Conservation (phyloP, 352 stramenopile genomes). For the Phytophthora cactorum region DNA sequence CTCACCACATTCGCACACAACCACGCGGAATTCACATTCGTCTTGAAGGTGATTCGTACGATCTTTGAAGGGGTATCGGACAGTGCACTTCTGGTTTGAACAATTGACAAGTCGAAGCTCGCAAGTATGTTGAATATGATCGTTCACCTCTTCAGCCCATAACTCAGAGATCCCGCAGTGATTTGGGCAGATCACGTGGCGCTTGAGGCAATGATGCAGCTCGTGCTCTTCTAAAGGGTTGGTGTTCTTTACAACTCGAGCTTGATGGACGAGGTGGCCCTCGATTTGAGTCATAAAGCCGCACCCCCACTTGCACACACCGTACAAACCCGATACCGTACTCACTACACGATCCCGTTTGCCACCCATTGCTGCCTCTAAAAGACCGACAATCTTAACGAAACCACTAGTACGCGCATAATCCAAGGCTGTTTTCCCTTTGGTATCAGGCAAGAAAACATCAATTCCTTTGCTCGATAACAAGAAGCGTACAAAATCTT, state of each 20-base stretch:
- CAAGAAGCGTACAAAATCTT: slow-evolving; percentile 60
- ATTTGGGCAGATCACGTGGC: slow-evolving; percentile 51
- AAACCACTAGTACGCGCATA: slow-evolving; percentile 45
- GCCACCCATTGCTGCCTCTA: slow-evolving; percentile 55
- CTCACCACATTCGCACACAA: slow-evolving; percentile 67
- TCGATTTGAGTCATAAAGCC: slow-evolving; percentile 53
- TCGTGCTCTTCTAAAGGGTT: slow-evolving; percentile 61
- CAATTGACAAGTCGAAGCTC: slow-evolving; percentile 49
- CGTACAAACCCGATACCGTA: slow-evolving; percentile 47
- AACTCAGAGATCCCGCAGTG: slow-evolving; percentile 19
- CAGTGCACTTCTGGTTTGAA: slow-evolving; percentile 54
- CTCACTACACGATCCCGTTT: slow-evolving; percentile 44
- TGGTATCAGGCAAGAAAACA: slow-evolving; percentile 40
- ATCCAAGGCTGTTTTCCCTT: slow-evolving; percentile 49
- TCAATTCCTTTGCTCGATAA: slow-evolving; percentile 44
- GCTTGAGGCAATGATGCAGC: slow-evolving; percentile 50
- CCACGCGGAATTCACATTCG: slow-evolving; percentile 52
- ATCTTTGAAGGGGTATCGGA: slow-evolving; percentile 24
- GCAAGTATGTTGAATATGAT: slow-evolving; percentile 48
- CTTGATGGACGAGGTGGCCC: slow-evolving; percentile 32
- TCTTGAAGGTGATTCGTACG: slow-evolving; percentile 39
- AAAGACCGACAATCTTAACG: slow-evolving; percentile 36
- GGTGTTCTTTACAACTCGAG: slow-evolving; percentile 35
- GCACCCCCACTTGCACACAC: slow-evolving; percentile 73
- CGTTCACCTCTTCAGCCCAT: slow-evolving; percentile 55